A percentile compares a stretch with the other conserved stretches of the same genome.
These are phyloP conservation scores for Lenwebbia sp. DNA, from an alignment of 345 rosid genomes.

Conservation along the genomic window DNA sequence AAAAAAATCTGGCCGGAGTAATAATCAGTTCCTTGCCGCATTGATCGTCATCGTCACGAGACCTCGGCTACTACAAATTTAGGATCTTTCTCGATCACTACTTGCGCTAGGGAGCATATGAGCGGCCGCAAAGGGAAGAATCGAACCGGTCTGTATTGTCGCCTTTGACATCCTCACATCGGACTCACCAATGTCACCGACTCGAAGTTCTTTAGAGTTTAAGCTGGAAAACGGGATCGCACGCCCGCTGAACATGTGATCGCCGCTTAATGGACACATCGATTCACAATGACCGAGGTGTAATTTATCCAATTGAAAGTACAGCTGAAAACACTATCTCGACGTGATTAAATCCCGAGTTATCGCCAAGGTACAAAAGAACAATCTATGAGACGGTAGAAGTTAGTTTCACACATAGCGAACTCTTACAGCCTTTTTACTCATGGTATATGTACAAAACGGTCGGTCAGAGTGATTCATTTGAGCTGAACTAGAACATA, in stretches of 20 bases:
- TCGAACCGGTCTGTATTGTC: not conserved
- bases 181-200: not conserved
- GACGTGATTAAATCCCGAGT: not conserved
- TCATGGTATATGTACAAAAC: not conserved
- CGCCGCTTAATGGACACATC: not conserved
- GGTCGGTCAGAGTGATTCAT: not conserved
- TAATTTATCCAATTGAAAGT: not conserved
- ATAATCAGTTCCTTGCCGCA: not conserved
- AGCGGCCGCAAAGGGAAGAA: not conserved
- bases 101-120: no score
- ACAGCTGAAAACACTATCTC: not conserved
- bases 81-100: not conserved
- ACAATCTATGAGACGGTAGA: no score
- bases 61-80: not conserved
- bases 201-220: not conserved
- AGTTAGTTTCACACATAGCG: not conserved
- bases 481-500: not conserved
- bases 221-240: not conserved
- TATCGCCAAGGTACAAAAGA: not conserved
- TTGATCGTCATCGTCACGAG: not conserved
- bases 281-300: not conserved
- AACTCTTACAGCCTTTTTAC: not conserved
- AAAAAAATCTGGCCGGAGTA: no score
- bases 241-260: not conserved
- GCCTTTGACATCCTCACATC: not conserved